phyloP scores from a whole-genome alignment of 441 rosid species.

The Rhodomyrtus psidioides region DNA sequence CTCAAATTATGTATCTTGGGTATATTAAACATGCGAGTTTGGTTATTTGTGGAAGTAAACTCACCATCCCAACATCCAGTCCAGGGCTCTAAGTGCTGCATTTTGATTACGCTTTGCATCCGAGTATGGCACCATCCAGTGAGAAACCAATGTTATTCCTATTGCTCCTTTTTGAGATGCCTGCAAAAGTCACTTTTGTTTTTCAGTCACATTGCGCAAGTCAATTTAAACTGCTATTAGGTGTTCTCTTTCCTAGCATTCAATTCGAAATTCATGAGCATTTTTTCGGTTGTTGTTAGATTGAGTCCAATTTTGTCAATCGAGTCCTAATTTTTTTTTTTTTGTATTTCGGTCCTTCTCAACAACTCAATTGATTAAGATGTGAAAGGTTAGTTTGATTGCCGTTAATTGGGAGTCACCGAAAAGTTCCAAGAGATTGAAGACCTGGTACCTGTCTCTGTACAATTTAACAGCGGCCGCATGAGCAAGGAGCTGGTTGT shows the following conservation, averaged over 20 bases:
- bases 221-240: neutral
- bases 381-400: neutral
- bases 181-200: neutral
- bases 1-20: neutral
- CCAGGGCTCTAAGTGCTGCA: conserved; percentile 42
- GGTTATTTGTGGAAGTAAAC: neutral
- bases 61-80: conserved; percentile 58
- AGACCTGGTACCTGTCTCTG: conserved; percentile 32
- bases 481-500: conserved; percentile 60
- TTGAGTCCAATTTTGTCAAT: neutral
- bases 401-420: too few species aligned
- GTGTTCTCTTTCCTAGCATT: neutral
- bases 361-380: neutral
- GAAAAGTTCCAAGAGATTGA: neutral
- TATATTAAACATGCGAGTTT: neutral
- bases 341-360: neutral
- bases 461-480: conserved; percentile 46
- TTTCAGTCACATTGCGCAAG: neutral
- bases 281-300: neutral
- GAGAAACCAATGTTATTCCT: conserved; percentile 42
- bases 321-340: neutral
- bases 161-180: conserved; percentile 30
- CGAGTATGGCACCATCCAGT: conserved; percentile 46
- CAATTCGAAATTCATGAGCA: neutral
- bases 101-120: conserved; percentile 15